These are phyloP conservation scores for Trichophyton equinum DNA, from an alignment of 2,329 filamentous ascomycete genomes.

Conservation along the genomic window DNA sequence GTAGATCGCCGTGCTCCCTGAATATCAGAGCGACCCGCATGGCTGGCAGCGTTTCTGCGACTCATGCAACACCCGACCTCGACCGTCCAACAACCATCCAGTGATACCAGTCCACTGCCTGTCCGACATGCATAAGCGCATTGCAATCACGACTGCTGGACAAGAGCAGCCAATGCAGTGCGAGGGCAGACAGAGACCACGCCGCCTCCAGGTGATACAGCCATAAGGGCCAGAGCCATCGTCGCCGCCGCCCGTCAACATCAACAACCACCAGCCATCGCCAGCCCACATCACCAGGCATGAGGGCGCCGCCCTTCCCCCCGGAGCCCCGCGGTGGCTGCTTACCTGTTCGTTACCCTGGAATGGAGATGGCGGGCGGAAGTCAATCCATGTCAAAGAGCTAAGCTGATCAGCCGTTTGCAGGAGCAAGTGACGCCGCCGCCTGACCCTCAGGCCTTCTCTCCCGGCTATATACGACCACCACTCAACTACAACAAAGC, in stretches of 20 bases:
- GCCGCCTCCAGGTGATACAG: background rate
- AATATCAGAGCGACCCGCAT: background rate
- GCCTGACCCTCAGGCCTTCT: background rate
- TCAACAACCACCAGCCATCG: background rate
- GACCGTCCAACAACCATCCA: background rate
- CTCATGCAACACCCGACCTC: background rate
- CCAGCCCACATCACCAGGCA: background rate
- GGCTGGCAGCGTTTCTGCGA: background rate
- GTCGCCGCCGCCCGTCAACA: background rate
- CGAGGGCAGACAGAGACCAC: background rate
- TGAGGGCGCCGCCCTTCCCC: background rate
- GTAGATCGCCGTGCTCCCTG: background rate
- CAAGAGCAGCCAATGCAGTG: background rate
- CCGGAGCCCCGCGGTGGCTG: background rate
- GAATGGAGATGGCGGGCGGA: background rate
- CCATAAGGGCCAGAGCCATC: background rate
- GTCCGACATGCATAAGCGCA: background rate
- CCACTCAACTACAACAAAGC: background rate
- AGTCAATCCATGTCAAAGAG: background rate
- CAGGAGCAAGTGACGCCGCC: conserved; percentile 2
- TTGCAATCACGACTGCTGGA: background rate
- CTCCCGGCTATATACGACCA: background rate
- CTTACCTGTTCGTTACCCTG: background rate
- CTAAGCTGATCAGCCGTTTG: conserved; percentile 1
- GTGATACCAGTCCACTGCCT: background rate